Evolutionary conservation across 306 rosid species (phyloP), one percentile per base, ranked within the genome.

Genomic region (Gastrolobium bilobum): DNA sequence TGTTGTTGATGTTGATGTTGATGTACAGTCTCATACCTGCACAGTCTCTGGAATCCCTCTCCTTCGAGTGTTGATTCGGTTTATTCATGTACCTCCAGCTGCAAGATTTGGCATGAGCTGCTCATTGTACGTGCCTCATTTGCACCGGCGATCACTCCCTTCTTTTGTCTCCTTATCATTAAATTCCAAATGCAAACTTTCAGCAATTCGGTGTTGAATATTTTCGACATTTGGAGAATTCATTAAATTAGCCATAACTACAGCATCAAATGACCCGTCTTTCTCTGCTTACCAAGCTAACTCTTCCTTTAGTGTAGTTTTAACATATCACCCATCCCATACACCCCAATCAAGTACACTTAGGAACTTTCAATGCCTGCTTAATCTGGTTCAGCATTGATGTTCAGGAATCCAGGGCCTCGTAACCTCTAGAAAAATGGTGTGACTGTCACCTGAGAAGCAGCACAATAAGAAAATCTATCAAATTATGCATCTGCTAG

Each of bases 201-300:
- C 52, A 2, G 71, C 71, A 20, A 80, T 38, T 64, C 53, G 52
- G n/a, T 5, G 6, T 80, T 73, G 79, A 53, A 79, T 71, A 3
- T 6, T 62, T 39, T 33, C 14, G 31, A 48, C 10, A 51, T 79
- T 2, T 31, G 68, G 75, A 35, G 75, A 52, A 29, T 2, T 5
- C 0, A 53, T 64, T 34, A 54, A 51, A 7, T 26, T 20, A 39
- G 61, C 69, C 61, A 34, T 14, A 10, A 44, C 53, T 0, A 73
- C 75, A n/a, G 0, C 40, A 64, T 3, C 8, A 39, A 71, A 71
- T 8, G 10, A 62, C 0, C 64, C 37, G 0, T n/a, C 59, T 1
- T 30, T 14, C 66, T 62, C 4, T 0, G 58, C 62, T 81, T 73
- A 6, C 51, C 60, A 10, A 7, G 62, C 70, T 1, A 73, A 4